These are phyloP conservation scores for Irpex sp. DNA, from an alignment of 1,284 basidiomycete species.

Conservation along the genomic window DNA sequence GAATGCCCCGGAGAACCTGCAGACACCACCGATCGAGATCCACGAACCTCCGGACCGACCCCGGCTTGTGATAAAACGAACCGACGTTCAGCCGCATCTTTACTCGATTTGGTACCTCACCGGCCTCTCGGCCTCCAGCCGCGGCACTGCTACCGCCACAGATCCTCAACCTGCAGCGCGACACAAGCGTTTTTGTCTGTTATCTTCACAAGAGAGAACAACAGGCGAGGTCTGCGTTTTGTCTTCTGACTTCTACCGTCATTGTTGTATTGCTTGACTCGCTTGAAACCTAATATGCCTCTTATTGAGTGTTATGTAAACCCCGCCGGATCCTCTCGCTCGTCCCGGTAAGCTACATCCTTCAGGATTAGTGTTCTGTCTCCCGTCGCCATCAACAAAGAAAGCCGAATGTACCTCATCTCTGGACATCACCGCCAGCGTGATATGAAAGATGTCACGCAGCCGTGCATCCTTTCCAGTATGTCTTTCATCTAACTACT, in stretches of 20 bases:
- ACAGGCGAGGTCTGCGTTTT: not conserved
- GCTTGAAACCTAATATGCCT: too few relatives aligned
- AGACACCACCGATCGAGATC: not conserved
- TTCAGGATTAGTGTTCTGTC: not conserved
- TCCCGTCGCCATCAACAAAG: not conserved
- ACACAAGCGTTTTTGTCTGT: not conserved
- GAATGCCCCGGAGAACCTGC: not conserved
- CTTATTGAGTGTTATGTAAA: not conserved
- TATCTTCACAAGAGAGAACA: slow-evolving; percentile 1
- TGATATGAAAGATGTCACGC: not conserved
- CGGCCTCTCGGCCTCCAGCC: not conserved
- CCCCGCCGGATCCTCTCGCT: not conserved
- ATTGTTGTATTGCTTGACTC: not conserved
- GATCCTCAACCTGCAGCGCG: not conserved
- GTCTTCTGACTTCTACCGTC: not conserved
- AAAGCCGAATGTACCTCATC: not conserved
- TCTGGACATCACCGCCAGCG: not conserved
- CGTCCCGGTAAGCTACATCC: not conserved
- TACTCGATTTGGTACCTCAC: slow-evolving; percentile 2
- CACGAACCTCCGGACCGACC: slow-evolving; percentile 1
- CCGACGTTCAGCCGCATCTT: slow-evolving; percentile 4
- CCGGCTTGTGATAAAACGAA: slow-evolving; percentile 2
- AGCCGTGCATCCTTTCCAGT: not conserved
- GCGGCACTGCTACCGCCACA: not conserved
- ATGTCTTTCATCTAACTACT: not conserved